A percentile compares a stretch with the other conserved stretches of the same genome.
phyloP scores from a whole-genome alignment of 2,329 filamentous ascomycete species.

The Cladosporium oxysporum region DNA sequence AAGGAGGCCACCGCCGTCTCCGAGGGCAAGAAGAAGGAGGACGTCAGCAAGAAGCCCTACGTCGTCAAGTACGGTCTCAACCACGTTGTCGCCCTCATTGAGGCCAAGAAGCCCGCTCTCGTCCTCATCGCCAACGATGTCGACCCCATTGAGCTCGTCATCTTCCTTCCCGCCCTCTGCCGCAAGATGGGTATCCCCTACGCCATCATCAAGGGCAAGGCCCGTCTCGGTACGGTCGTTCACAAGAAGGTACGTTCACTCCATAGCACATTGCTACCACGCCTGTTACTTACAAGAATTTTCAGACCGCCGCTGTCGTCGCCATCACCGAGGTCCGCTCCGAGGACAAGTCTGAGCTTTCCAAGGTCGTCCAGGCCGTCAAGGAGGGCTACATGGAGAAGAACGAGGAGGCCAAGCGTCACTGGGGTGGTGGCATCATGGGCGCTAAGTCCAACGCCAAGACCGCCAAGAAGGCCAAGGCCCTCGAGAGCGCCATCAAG shows the following conservation, averaged over 20 bases:
- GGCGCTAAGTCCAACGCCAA: slow-evolving; percentile 83
- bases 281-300: slow-evolving; percentile 35
- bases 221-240: slow-evolving; percentile 95
- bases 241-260: slow-evolving; percentile 84
- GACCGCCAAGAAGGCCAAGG: slow-evolving; percentile 89
- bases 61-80: slow-evolving; percentile 99
- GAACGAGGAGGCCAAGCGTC: slow-evolving; percentile 85
- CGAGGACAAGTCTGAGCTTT: slow-evolving; percentile 97
- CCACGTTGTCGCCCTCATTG: slow-evolving; percentile 94
- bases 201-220: slow-evolving; percentile 99
- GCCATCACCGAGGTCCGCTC: slow-evolving; percentile 94
- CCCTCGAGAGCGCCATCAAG: slow-evolving; percentile 92
- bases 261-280: too few relatives aligned
- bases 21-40: slow-evolving; percentile 99
- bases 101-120: slow-evolving; percentile 99
- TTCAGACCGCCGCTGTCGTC: slow-evolving; percentile 92
- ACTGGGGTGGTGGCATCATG: slow-evolving; percentile 99
- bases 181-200: slow-evolving; percentile 99
- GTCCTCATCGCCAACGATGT: slow-evolving; percentile 99
- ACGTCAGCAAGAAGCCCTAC: slow-evolving; percentile 99
- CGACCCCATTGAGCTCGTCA: slow-evolving; percentile 98
- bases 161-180: slow-evolving; percentile 98
- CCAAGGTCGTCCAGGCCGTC: slow-evolving; percentile 93
- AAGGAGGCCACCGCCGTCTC: slow-evolving; percentile 97
- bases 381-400: slow-evolving; percentile 98